Evolutionary conservation across 2,329 filamentous ascomycete species (phyloP).

Genomic region (Colletotrichum eleusines): DNA sequence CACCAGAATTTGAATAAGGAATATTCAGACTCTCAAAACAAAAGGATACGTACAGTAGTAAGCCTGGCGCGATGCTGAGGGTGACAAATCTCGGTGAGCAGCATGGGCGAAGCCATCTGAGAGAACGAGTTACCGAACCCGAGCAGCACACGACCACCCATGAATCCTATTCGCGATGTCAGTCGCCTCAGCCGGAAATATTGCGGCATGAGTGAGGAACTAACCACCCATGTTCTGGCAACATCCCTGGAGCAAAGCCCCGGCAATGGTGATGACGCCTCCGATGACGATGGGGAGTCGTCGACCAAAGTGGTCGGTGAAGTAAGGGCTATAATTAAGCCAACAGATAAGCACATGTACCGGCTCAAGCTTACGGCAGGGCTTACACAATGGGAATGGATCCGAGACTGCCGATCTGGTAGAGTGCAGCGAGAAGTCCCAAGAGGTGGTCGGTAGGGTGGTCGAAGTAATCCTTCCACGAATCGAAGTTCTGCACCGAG

Average conservation of each 20-base stretch:
- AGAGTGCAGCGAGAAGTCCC: constrained; percentile 54
- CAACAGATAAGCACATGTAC: not conserved
- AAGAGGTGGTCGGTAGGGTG: constrained; percentile 48
- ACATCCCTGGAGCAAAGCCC: constrained; percentile 56
- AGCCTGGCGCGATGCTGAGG: constrained; percentile 75
- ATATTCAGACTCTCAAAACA: accelerated
- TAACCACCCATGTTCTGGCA: constrained; percentile 43
- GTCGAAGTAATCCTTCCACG: constrained; percentile 46
- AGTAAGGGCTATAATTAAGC: constrained; percentile 46
- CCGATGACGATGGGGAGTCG: constrained; percentile 57
- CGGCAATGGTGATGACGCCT: constrained; percentile 59
- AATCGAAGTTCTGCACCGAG: constrained; percentile 31
- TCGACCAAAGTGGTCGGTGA: constrained; percentile 55
- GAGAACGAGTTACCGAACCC: constrained; percentile 76
- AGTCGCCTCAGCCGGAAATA: constrained; percentile 33
- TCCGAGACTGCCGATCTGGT: constrained; percentile 61
- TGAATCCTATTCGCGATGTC: constrained; percentile 48
- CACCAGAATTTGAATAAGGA: not conserved
- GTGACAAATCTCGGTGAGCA: constrained; percentile 75
- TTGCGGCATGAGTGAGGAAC: constrained; percentile 40
- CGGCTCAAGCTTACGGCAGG: no score
- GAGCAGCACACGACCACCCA: constrained; percentile 68
- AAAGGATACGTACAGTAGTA: constrained; percentile 56
- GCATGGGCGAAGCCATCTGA: constrained; percentile 70
- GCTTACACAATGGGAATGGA: constrained; percentile 46